Conservation (phyloP, 495 filamentous ascomycete species). For the Neurospora sp. region DNA sequence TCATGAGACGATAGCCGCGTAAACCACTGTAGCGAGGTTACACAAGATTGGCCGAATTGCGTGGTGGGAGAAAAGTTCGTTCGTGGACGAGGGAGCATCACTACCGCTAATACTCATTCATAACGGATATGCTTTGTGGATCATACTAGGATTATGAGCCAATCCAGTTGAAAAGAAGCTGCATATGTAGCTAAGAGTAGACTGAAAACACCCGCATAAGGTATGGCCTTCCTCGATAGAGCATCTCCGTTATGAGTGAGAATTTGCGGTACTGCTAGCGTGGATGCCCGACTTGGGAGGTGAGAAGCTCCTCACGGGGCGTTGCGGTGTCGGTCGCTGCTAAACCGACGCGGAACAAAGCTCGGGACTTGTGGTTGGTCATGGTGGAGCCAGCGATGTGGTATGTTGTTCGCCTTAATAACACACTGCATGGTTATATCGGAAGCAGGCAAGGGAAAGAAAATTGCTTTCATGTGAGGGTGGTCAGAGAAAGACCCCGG, state of each 20-base stretch:
- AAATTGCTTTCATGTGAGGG: not conserved
- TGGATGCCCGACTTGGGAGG: not conserved
- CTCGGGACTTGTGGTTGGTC: not conserved
- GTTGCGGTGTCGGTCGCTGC: not conserved
- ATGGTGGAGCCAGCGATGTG: not conserved
- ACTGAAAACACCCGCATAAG: no score
- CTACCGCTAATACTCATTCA: not conserved
- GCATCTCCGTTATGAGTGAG: no score
- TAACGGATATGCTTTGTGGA: no score
- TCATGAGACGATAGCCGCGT: not conserved
- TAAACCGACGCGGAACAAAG: not conserved
- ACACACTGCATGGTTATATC: no score
- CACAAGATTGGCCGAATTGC: not conserved
- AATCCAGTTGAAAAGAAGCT: no score
- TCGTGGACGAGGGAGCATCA: not conserved
- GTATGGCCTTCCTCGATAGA: no score
- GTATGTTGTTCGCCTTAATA: no score
- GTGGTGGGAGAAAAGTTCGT: not conserved
- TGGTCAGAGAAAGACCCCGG: no score
- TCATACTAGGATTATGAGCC: no score
- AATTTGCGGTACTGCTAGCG: not conserved
- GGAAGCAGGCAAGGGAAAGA: not conserved
- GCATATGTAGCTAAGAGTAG: no score
- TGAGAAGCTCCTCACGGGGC: not conserved
- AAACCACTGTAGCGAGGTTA: not conserved